phyloP scores from a whole-genome alignment of 495 filamentous ascomycete genomes.

The Xylaria telfairii region DNA sequence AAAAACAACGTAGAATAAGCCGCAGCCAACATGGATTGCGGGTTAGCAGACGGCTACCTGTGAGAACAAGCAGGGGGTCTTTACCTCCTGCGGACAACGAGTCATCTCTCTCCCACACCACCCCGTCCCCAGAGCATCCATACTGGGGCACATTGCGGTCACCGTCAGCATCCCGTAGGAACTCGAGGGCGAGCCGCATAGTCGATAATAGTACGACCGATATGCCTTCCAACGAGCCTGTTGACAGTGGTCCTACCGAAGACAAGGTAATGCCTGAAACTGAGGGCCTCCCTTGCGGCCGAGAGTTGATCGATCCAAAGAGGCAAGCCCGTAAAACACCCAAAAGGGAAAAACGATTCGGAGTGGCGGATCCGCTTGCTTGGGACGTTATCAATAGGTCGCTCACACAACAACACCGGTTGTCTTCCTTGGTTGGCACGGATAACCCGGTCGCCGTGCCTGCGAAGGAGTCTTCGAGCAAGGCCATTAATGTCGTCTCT shows the following conservation, averaged over 20 bases:
- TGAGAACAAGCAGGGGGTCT: conserved; percentile 28
- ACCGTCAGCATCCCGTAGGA: conserved; percentile 23
- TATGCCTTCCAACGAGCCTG: conserved; percentile 8
- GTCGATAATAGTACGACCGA: background rate
- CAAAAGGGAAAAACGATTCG: conserved; percentile 33
- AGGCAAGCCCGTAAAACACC: conserved; percentile 14
- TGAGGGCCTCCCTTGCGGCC: background rate
- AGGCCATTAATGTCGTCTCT: conserved; percentile 25
- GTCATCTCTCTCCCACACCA: conserved; percentile 25
- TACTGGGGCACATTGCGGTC: conserved; percentile 37
- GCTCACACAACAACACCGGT: conserved; percentile 44
- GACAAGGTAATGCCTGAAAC: background rate
- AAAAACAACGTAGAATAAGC: conserved; percentile 39
- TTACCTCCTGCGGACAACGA: conserved; percentile 21
- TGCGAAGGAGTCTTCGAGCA: conserved; percentile 12
- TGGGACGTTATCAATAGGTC: conserved; percentile 46
- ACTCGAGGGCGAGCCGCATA: background rate
- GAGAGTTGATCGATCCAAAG: background rate
- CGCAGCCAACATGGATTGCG: conserved; percentile 37
- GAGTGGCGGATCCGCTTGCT: conserved; percentile 39
- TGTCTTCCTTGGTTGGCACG: conserved; percentile 40
- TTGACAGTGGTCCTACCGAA: background rate
- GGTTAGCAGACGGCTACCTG: conserved; percentile 38
- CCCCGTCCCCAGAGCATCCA: conserved; percentile 33
- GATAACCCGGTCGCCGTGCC: conserved; percentile 18